These are phyloP conservation scores for Pichia scutulata DNA, from an alignment of 805 yeast species.

Conservation along the genomic window DNA sequence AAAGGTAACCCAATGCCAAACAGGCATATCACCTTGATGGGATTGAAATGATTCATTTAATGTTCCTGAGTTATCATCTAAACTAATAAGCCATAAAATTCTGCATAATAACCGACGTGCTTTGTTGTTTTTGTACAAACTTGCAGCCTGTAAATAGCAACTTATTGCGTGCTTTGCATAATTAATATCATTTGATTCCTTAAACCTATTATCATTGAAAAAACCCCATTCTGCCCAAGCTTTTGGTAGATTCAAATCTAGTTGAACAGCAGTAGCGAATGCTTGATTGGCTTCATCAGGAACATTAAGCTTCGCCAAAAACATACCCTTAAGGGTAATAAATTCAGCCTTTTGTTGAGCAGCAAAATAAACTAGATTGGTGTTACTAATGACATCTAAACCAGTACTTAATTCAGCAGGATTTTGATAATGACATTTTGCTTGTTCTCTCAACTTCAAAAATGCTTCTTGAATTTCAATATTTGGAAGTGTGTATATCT, in stretches of 20 bases:
- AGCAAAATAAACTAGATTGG: slow-evolving; percentile 91
- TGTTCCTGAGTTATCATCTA: slow-evolving; percentile 79
- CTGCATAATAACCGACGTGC: slow-evolving; percentile 82
- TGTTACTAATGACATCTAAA: slow-evolving; percentile 91
- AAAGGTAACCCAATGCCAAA: slow-evolving; percentile 98
- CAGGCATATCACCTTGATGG: slow-evolving; percentile 93
- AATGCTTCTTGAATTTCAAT: slow-evolving; percentile 98
- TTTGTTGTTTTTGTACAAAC: slow-evolving; percentile 86
- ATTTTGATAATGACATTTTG: slow-evolving; percentile 93
- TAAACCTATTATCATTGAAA: slow-evolving; percentile 82
- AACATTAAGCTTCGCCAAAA: slow-evolving; percentile 81
- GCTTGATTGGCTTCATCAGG: slow-evolving; percentile 96
- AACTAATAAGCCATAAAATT: slow-evolving; percentile 84
- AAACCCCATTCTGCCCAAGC: slow-evolving; percentile 99
- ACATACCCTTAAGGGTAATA: slow-evolving; percentile 97
- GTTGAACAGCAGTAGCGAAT: slow-evolving; percentile 95
- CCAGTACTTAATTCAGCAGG: slow-evolving; percentile 90
- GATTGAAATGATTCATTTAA: slow-evolving; percentile 83
- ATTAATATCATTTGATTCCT: slow-evolving; percentile 69
- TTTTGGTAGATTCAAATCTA: slow-evolving; percentile 87
- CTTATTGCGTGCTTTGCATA: slow-evolving; percentile 91
- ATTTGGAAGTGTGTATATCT: slow-evolving; percentile 92
- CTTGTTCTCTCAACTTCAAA: slow-evolving; percentile 90
- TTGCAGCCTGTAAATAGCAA: slow-evolving; percentile 96
- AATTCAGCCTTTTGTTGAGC: slow-evolving; percentile 98